Conservation (phyloP, 2,329 filamentous ascomycete genomes). For the Phyllosticta citriasiana region DNA sequence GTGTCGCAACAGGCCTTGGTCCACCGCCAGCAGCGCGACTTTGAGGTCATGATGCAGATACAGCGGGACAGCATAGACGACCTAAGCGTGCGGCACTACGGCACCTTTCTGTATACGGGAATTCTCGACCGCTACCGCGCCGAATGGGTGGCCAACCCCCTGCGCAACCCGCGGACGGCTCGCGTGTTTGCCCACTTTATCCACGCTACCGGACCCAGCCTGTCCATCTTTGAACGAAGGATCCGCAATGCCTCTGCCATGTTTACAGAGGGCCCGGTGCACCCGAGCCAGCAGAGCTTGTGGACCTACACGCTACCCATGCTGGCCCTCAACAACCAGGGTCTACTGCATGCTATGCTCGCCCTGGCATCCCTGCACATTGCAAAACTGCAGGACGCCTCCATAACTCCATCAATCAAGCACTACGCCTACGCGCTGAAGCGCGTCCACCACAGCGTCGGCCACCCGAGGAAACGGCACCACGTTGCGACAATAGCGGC, state of each 20-base stretch:
- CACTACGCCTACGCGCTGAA: conserved; percentile 85
- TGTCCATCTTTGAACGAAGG: conserved; percentile 81
- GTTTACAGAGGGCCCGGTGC: conserved; percentile 51
- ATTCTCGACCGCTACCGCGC: conserved; percentile 36
- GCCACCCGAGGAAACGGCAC: conserved; percentile 55
- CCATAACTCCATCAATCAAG: conserved; percentile 71
- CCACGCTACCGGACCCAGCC: conserved; percentile 71
- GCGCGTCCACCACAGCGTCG: conserved; percentile 65
- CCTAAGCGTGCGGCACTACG: conserved; percentile 31
- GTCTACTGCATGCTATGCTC: conserved; percentile 80
- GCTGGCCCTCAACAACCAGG: conserved; percentile 74
- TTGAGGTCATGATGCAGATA: conserved; percentile 27
- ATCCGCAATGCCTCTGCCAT: conserved; percentile 61
- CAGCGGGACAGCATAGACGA: conserved; percentile 27
- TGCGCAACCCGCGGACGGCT: conserved; percentile 71
- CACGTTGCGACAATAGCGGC: conserved; percentile 80
- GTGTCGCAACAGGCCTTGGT: conserved; percentile 3
- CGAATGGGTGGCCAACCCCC: conserved; percentile 47
- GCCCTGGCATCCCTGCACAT: conserved; percentile 82
- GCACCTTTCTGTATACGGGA: conserved; percentile 37
- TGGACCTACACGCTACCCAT: conserved; percentile 76
- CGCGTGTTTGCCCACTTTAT: conserved; percentile 88
- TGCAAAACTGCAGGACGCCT: conserved; percentile 64
- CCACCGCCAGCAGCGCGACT: conserved; percentile 17
- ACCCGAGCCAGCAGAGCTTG: conserved; percentile 49